Percentiles rank a stretch among this genome's conserved stretches.
Conservation (phyloP, 1,139 yeast species). For the Magnusiomyces suaveolens region DNA sequence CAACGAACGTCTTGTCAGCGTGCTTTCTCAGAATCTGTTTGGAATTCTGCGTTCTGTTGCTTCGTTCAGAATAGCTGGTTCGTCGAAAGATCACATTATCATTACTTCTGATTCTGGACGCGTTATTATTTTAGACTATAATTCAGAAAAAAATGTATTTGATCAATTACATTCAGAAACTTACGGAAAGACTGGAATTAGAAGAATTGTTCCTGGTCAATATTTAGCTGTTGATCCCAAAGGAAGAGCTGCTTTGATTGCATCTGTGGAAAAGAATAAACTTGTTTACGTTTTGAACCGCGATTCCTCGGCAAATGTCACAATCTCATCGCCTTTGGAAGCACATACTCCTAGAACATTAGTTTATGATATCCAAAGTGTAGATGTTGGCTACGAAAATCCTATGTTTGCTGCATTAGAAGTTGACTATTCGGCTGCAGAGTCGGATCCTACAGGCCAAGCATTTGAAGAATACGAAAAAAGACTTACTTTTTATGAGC, state of each 20-base stretch:
- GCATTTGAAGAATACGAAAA: conserved; percentile 25
- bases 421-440: conserved; percentile 38
- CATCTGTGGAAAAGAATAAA: conserved; percentile 66
- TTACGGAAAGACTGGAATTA: conserved; percentile 62
- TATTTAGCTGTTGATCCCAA: conserved; percentile 65
- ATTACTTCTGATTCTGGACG: conserved; percentile 78
- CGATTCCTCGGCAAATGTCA: conserved; percentile 39
- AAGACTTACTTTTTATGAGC: conserved; percentile 56
- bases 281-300: conserved; percentile 51
- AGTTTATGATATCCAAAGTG: conserved; percentile 47
- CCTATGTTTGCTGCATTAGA: conserved; percentile 81
- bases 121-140: conserved; percentile 47
- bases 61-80: conserved; percentile 44
- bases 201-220: conserved; percentile 69
- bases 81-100: conserved; percentile 49
- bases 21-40: conserved; percentile 43
- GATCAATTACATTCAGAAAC: conserved; percentile 53
- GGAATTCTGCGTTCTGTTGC: conserved; percentile 50
- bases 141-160: conserved; percentile 36
- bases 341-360: conserved; percentile 44
- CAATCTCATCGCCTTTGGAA: conserved; percentile 67
- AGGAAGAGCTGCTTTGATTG: conserved; percentile 59
- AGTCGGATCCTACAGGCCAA: conserved; percentile 19
- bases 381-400: conserved; percentile 72
- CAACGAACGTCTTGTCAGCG: conserved; percentile 44